Base-by-base conservation (phyloP, 208 protist species). In the Leishmania turanica region DNA sequence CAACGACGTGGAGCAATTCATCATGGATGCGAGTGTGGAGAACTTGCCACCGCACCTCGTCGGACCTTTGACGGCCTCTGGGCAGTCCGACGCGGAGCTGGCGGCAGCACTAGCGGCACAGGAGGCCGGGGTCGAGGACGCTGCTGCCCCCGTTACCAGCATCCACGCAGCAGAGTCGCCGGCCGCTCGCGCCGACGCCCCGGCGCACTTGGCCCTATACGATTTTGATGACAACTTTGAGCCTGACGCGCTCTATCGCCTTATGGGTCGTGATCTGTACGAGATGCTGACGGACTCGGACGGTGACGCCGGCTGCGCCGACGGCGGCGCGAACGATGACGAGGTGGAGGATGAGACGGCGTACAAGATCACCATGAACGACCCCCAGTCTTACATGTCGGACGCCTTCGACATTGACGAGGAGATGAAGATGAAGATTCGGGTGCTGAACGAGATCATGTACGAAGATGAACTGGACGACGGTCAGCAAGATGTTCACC, bases 401-500 rank as follows among this genome's bases (percentile, higher is more conserved):
- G 87, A 87, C 54, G 87, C 87, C 81, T 96, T 96, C 78, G 83
- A 91, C 49, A 81, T 96, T 24, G 93, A 96, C 79, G 93, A 96
- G 45, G 80, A 89, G 24, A 86, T 98, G 81, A 90, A 90, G 81
- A 91, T 93, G 69, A 93, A 92, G 72, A 96, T 96, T 66, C 92
- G 92, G 19, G 88, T 98, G 82, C 84, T 97, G 40, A 94, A 90
- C 75, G 93, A 96, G 70, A 79, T 96, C 58, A 91, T 98, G 90
- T 98, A 98, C 86, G 95, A 98, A 75, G 95, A 98, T 74, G 95
- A 98, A 76, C 85, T 88, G 79, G 95, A 98, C 77, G 95, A 98
- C 76, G 89, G 87, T 1, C 87, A 90, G 76, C 74, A 88, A n/a
- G 92, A 93, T 13, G 86, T 84, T 56, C 85, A 85, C 37, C 60